Evolutionary conservation across 2,329 filamentous ascomycete genomes (phyloP), one percentile per base, ranked within the genome.

Genomic region (Diplodia mutila): DNA sequence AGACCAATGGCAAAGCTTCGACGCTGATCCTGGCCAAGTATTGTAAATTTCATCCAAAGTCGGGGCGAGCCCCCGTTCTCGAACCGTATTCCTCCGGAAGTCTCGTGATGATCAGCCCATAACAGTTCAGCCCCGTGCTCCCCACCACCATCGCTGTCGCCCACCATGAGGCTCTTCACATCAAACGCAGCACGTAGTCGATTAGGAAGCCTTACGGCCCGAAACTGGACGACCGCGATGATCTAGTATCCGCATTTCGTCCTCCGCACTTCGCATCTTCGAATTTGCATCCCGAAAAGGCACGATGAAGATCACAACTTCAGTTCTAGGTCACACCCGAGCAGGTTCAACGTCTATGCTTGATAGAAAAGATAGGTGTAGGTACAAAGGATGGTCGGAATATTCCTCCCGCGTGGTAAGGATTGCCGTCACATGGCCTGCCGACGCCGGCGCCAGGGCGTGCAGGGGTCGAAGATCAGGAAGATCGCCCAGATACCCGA

Each of bases 401-500:
- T 18, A 34, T n/a, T 42, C 12, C 18, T 7, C 29, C 42, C 29
- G 18, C 29, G 18, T 25, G 9, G 46, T 63, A 29, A 2, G 21
- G 46, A 34, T 32, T 63, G 12, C 46, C 59, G 49, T 63, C 29
- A 51, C 59, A 63, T 37, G 59, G 59, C 21, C 27, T 34, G 42
- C 42, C 59, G 46, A 51, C 46, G 29, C 59, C 42, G 46, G 59
- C 42, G 29, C 29, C 42, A 63, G 59, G 46, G 42, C 42, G 42
- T 18, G 42, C 42, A 46, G 42, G 42, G 53, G 59, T 27, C 59
- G 59, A 37, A 63, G 59, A 63, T 63, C 59, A 63, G 59, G 59
- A 63, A 51, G 59, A 63, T 63, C 59, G 59, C 59, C 59, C 51
- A 63, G 59, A 63, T 51, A 63, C 59, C 59, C 59, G 59, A 63